A percentile compares a stretch with the other conserved stretches of the same genome.
These are phyloP conservation scores for Lasiosphaeria miniovina DNA, from an alignment of 495 filamentous ascomycete species.

Conservation along the genomic window DNA sequence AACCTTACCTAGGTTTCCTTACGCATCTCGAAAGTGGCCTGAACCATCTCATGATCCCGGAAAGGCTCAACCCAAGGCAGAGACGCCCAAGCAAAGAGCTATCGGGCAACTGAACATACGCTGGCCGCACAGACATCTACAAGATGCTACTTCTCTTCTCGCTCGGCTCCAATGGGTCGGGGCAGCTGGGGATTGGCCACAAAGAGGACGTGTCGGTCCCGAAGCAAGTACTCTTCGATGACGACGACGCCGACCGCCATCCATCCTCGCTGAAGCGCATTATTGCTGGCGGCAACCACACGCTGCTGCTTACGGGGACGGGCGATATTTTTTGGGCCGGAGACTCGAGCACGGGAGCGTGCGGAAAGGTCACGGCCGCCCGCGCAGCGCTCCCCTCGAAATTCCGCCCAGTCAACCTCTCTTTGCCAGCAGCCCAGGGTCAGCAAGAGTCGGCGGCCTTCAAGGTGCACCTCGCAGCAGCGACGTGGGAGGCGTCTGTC, in stretches of 20 bases:
- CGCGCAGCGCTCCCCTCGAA: conserved; percentile 7
- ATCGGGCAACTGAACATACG: too few species aligned
- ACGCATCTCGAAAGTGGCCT: too few species aligned
- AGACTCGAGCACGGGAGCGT: conserved; percentile 53
- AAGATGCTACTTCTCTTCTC: conserved; percentile 59
- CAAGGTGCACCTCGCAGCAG: conserved; percentile 45
- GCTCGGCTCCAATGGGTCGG: conserved; percentile 88
- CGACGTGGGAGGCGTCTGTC: conserved; percentile 73
- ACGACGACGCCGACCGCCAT: conserved; percentile 7
- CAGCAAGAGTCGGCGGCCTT: conserved; percentile 14
- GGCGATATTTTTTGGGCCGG: conserved; percentile 65
- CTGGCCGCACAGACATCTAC: not conserved
- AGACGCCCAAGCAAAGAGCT: not conserved
- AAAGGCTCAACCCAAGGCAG: not conserved
- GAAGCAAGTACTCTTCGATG: conserved; percentile 52
- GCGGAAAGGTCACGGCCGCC: conserved; percentile 33
- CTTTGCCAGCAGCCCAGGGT: conserved; percentile 3
- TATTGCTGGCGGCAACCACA: conserved; percentile 84
- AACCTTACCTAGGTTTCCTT: too few species aligned
- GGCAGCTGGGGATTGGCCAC: conserved; percentile 80
- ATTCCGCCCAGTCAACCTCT: conserved; percentile 22
- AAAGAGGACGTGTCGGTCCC: conserved; percentile 69
- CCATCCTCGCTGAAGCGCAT: conserved; percentile 35
- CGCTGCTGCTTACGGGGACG: conserved; percentile 59
- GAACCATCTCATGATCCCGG: too few species aligned